phyloP scores from a whole-genome alignment of 1,139 yeast species.

The Nakaseomyces glabratus region DNA sequence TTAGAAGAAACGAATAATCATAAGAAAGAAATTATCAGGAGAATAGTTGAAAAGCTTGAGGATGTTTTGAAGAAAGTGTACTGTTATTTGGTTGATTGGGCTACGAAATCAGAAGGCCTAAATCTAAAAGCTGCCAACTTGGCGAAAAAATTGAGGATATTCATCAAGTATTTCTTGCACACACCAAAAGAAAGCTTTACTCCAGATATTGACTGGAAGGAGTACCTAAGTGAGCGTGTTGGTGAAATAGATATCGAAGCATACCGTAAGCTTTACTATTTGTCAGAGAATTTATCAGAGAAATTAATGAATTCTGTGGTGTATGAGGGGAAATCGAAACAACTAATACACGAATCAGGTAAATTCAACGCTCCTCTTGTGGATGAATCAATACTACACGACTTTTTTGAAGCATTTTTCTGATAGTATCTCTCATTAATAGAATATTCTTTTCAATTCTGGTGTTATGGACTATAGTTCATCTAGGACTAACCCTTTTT shows the following conservation, averaged over 20 bases:
- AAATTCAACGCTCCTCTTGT: too few relatives aligned
- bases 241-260: constrained; percentile 3
- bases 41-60: neutral
- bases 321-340: neutral
- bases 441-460: too few relatives aligned
- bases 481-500: too few relatives aligned
- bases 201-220: neutral
- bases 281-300: neutral
- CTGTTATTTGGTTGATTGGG: neutral
- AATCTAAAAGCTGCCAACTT: neutral
- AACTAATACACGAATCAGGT: too few relatives aligned
- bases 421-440: too few relatives aligned
- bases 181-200: neutral
- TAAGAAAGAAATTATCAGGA: neutral
- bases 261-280: neutral
- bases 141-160: neutral
- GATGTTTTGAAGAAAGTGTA: neutral
- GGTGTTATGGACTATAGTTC: too few relatives aligned
- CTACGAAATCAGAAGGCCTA: neutral
- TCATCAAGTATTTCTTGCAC: neutral
- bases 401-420: neutral
- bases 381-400: constrained; percentile 1
- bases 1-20: neutral
- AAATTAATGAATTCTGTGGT: constrained; percentile 2
- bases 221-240: neutral